Evolutionary conservation across 371 early-diverging fungal genomes (phyloP), one percentile per base, ranked within the genome.

Genomic region (Mortierella sp.): DNA sequence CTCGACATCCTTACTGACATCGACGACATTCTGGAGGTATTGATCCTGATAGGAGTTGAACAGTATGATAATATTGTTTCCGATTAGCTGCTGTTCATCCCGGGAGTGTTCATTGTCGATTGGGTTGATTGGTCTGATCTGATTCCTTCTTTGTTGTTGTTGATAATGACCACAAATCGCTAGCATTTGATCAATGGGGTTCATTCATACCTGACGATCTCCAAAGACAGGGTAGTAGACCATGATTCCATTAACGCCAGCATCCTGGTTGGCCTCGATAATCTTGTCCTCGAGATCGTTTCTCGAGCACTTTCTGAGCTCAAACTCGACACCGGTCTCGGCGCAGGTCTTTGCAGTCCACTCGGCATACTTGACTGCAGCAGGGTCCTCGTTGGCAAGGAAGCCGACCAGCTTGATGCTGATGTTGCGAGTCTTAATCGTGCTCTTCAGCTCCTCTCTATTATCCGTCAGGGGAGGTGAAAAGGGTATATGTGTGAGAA

Each of bases 161-260:
- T 35, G 21, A 18, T 21, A 18, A 4, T 4, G 54, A 54, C 24
- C 18, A 54, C 54, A 18, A 4, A 6, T 54, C 65, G 38, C 38
- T 63, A 38, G 18, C 65, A 32, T 3, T 27, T 27, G 29, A 29
- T 60, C 14, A 12, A 32, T 60, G 60, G 16, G 5, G 29, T 16
- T 18, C 63, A 63, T 16, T 32, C 41, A 29, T 91, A 94, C 94
- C 92, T 96, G 97, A 56, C 95, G 92, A 76, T 95, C 95, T 44
- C 97, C 97, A 91, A 96, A 98, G 21, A 98, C 98, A 4, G 98
- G 98, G 84, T 98, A 99, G 89, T 97, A 96, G 58, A 98, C 96
- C 93, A 98, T 96, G 83, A 98, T 98, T 48, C 98, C 99, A 85
- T 97, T 94, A 32, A 98, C 96, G 1, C 74, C 77, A 21, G 83